Conservation (phyloP, 768 basidiomycete species). For the Suillus decipiens region DNA sequence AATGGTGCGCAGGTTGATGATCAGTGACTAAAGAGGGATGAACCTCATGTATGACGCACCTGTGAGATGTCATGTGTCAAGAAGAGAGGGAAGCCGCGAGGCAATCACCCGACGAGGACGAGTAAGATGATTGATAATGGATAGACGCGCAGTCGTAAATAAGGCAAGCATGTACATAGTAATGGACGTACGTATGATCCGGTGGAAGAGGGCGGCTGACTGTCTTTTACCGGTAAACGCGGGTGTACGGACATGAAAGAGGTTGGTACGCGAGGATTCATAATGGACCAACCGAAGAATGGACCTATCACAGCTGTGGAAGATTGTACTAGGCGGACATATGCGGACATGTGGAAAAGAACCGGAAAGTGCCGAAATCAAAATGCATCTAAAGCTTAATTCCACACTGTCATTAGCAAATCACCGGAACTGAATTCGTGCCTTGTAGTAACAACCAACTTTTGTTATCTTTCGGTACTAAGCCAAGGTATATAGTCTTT, state of each 20-base stretch:
- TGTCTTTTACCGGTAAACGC: slow-evolving; percentile 29
- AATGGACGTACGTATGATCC: slow-evolving; percentile 30
- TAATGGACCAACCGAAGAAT: slow-evolving; percentile 20
- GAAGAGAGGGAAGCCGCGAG: slow-evolving; percentile 26
- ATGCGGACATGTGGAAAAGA: slow-evolving; percentile 21
- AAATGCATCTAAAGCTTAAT: slow-evolving; percentile 33
- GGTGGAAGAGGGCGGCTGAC: slow-evolving; percentile 25
- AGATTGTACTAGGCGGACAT: slow-evolving; percentile 29
- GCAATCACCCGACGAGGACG: slow-evolving; percentile 15
- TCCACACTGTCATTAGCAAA: slow-evolving; percentile 26
- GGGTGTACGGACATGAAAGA: slow-evolving; percentile 35
- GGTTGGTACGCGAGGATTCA: slow-evolving; percentile 17
- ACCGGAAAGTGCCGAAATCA: slow-evolving; percentile 30
- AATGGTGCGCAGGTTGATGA: slow-evolving; percentile 5
- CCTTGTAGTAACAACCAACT: slow-evolving; percentile 3
- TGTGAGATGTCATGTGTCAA: slow-evolving; percentile 27
- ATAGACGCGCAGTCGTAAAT: slow-evolving; percentile 17
- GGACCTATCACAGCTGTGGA: not conserved
- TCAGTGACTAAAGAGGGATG: slow-evolving; percentile 28
- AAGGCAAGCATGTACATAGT: slow-evolving; percentile 12
- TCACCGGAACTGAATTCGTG: slow-evolving; percentile 27
- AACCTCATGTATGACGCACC: slow-evolving; percentile 32
- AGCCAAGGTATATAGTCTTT: not conserved
- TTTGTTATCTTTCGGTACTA: not conserved
- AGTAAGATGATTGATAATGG: slow-evolving; percentile 13